Evolutionary conservation across 2,329 filamentous ascomycete genomes (phyloP).

Genomic region (Cercospora brassicicola): DNA sequence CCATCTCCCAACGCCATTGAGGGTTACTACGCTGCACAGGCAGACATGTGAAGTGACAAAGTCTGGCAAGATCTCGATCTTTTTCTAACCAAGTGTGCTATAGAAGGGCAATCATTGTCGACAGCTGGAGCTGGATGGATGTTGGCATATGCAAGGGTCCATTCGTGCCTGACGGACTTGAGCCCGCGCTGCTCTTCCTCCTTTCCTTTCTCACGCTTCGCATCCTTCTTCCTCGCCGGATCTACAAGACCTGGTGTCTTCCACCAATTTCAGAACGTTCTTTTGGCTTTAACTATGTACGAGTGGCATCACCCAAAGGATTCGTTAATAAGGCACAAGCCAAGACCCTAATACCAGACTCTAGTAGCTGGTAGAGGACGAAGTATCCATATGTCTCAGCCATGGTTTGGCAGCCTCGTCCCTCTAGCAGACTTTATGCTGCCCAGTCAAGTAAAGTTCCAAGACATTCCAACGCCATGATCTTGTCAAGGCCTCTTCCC

Average conservation of each 20-base stretch:
- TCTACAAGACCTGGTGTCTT: neutral
- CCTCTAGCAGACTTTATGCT: neutral
- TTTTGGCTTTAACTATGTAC: neutral
- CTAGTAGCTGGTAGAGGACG: neutral
- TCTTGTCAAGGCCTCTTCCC: neutral
- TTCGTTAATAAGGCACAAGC: neutral
- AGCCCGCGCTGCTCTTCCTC: neutral
- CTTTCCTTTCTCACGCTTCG: neutral
- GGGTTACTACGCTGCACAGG: neutral
- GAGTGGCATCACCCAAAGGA: neutral
- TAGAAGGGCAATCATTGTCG: neutral
- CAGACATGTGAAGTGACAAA: neutral
- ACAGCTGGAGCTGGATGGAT: neutral
- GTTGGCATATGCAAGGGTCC: slow-evolving; percentile 1
- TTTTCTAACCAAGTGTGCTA: neutral
- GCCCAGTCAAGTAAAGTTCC: neutral
- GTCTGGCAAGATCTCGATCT: neutral
- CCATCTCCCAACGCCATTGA: slow-evolving; percentile 24
- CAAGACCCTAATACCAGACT: neutral
- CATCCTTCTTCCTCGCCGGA: neutral
- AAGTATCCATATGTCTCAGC: neutral
- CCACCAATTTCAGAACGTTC: neutral
- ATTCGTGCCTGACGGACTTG: neutral
- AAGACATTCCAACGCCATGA: neutral
- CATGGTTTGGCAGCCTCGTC: neutral